Base-by-base conservation (phyloP, 2,329 filamentous ascomycete species). In the Cercospora zeina region DNA sequence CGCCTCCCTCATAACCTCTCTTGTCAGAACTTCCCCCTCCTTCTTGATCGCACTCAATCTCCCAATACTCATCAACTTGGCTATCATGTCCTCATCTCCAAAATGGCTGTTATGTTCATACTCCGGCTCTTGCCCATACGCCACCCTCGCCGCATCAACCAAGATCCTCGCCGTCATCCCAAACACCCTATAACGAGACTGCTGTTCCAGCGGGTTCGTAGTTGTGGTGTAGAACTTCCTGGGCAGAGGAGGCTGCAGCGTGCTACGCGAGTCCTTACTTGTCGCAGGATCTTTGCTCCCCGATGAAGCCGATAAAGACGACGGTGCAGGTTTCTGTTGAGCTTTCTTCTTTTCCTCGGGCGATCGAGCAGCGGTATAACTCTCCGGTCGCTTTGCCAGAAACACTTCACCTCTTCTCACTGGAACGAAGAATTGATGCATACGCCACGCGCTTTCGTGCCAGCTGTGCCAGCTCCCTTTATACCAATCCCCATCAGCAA, bases 351-450 rank as follows among this genome's bases (percentile, higher is more conserved):
- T 53, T 42, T 68, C 42, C 42, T 64, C 21, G 5, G 66, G 61
- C 19, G 64, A 61, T 33, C 65, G 57, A 16, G 67, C 62, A 51
- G 67, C 63, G 3, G 63, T 62, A 58, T 69, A 69, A 13, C 63
- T 65, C 13, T 53, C 55, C 19, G 69, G 65, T 16, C 57, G 63
- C 30, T 67, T 68, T n/a, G 73, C 73, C 1, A 72, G 65, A 56
- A 73, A 73, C 19, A 93, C 88, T 24, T 79, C 83, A 77, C 90
- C 87, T 70, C 88, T 85, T 58, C 83, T 84, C 36, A 93, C 85
- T 1, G 91, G 93, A 27, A 97, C 92, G 78, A 90, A 89, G 78
- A 97, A 97, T 77, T 93, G 93, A 77, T 97, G 93, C 82, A 96
- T 87, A 42, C 83, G 77, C 93, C 93, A 97, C n/a, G 83, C 83